Evolutionary conservation across 768 basidiomycete species (phyloP).

Genomic region (Pleurotus cornucopiae): DNA sequence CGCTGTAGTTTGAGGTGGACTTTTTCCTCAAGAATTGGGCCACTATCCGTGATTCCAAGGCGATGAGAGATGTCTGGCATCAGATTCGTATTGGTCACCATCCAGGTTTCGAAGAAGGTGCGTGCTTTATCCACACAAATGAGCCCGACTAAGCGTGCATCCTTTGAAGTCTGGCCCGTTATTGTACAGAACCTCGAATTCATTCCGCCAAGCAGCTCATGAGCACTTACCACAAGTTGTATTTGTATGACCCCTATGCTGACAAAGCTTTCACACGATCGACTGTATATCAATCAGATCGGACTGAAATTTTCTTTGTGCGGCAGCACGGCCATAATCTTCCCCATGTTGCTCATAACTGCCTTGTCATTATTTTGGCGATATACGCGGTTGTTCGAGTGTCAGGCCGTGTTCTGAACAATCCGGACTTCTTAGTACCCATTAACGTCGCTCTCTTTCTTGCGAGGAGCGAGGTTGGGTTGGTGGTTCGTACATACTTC

Average conservation of each 20-base stretch:
- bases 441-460: slow-evolving; percentile 41
- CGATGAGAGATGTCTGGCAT: slow-evolving; percentile 81
- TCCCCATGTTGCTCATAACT: slow-evolving; percentile 91
- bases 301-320: slow-evolving; percentile 42
- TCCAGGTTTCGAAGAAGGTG: slow-evolving; percentile 86
- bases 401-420: slow-evolving; percentile 80
- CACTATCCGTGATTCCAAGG: slow-evolving; percentile 77
- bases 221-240: slow-evolving; percentile 10
- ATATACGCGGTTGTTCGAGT: slow-evolving; percentile 77
- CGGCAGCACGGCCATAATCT: slow-evolving; percentile 76
- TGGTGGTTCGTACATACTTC: slow-evolving; percentile 59
- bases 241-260: too few species aligned
- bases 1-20: slow-evolving; percentile 61
- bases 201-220: slow-evolving; percentile 29
- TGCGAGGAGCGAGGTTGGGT: slow-evolving; percentile 60
- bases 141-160: too few species aligned
- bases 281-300: too few species aligned
- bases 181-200: slow-evolving; percentile 64
- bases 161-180: slow-evolving; percentile 55
- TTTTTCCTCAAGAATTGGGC: slow-evolving; percentile 82
- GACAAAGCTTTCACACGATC: too few species aligned
- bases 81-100: slow-evolving; percentile 82
- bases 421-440: slow-evolving; percentile 83
- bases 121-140: neutral
- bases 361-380: slow-evolving; percentile 31